Evolutionary conservation across 1,139 yeast species (phyloP), one percentile per base, ranked within the genome.

Genomic region (Magnusiomyces fungicola): DNA sequence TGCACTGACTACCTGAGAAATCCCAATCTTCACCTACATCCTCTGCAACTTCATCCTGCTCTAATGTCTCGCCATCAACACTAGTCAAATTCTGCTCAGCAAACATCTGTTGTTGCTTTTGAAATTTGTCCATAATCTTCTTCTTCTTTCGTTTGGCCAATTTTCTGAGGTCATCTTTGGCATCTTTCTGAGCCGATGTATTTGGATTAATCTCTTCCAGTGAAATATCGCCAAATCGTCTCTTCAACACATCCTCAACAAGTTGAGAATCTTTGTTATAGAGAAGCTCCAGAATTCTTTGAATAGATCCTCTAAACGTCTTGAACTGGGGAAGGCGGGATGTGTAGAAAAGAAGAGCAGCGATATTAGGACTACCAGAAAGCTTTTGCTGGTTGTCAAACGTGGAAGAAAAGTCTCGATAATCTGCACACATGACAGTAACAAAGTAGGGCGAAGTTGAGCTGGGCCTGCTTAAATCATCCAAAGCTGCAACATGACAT

Each of bases 1-100:
- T 83, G 63, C 98, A 92, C 53, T 81, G 84, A 37, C 83, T 82
- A 39, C 81, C 84, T 0, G 96, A 95, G 59, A 78, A 88, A 37
- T 69, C 69, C 95, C 95, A 86, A 6, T 72, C 75, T 1, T 62
- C 66, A 7, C 23, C 23, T 7, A 22, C 50, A 10, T 61, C 64
- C 2, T 60, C 67, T 1, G 69, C 73, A 68, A 71, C 71, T 40
- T 72, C 76, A 7, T 63, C 61, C 37, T 71, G 76, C 45, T 46
- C 54, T 23, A 46, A 55, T 12, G 65, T 69, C 43, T 66, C 67
- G 1, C 68, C 70, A 45, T 56, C 58, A 23, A 55, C 57, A 18
- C 52, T 58, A 27, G 61, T 65, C 9, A 52, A 56, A 30, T 52
- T 56, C 40, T 59, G 76, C 54, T 77, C 75, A 49, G 83, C 76